Conservation (phyloP, 2,329 filamentous ascomycete species). For the Aspergillus fijiensis region DNA sequence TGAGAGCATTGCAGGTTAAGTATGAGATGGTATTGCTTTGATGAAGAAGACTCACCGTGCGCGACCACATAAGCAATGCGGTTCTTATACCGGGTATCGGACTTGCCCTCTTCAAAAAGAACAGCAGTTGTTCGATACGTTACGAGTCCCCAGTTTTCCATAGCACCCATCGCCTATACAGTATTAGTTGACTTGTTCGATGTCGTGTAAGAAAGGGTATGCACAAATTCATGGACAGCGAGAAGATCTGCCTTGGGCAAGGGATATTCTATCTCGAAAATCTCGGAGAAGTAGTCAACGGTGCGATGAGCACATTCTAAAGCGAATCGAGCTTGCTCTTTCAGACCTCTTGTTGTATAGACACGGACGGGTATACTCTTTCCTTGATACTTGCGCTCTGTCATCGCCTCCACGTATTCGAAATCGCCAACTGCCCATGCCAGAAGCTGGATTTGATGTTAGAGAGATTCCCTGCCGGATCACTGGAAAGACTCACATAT, state of each 20-base stretch:
- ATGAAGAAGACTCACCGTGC: conserved; percentile 54
- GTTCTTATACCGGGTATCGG: conserved; percentile 87
- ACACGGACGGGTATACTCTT: conserved; percentile 89
- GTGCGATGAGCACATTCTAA: conserved; percentile 88
- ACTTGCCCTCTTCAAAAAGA: conserved; percentile 90
- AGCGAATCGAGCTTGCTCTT: conserved; percentile 86
- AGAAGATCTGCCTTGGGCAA: conserved; percentile 88
- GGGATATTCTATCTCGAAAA: conserved; percentile 90
- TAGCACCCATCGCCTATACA: conserved; percentile 61
- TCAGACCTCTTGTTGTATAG: conserved; percentile 92
- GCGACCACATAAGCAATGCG: conserved; percentile 94
- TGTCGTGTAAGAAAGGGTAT: conserved; percentile 26
- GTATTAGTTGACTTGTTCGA: not conserved
- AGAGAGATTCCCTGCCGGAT: conserved; percentile 26
- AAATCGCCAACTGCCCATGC: conserved; percentile 97
- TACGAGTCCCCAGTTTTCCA: conserved; percentile 96
- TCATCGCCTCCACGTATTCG: conserved; percentile 91
- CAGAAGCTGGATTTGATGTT: conserved; percentile 67
- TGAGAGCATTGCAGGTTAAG: conserved; percentile 18
- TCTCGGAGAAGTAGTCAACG: conserved; percentile 93
- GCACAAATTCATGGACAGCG: conserved; percentile 88
- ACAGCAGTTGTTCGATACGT: conserved; percentile 95
- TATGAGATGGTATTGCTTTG: not conserved
- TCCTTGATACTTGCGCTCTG: conserved; percentile 84
- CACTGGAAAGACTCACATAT: conserved; percentile 51